Evolutionary conservation across 768 basidiomycete genomes (phyloP).

Genomic region (Serendipita sp.): DNA sequence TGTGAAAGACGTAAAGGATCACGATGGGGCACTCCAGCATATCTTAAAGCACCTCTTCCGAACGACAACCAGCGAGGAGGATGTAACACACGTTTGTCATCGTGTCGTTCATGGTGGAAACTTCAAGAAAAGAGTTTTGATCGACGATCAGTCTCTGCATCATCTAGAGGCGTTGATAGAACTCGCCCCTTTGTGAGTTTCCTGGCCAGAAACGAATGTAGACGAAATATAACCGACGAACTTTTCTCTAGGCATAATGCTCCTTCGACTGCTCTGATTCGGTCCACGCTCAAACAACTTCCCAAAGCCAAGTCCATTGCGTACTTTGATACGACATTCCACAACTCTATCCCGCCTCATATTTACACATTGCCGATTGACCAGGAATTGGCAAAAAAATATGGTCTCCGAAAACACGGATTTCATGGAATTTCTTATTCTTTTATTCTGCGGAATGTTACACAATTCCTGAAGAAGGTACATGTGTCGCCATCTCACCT

Average conservation of each 20-base stretch:
- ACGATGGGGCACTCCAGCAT: conserved; percentile 44
- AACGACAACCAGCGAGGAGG: conserved; percentile 17
- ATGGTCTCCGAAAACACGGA: conserved; percentile 75
- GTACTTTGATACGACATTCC: conserved; percentile 81
- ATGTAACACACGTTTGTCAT: conserved; percentile 48
- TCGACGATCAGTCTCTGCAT: conserved; percentile 51
- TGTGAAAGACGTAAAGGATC: conserved; percentile 32
- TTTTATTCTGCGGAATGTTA: conserved; percentile 50
- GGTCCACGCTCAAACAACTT: conserved; percentile 42
- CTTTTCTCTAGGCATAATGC: conserved; percentile 37
- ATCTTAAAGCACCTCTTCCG: conserved; percentile 35
- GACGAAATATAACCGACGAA: conserved; percentile 12
- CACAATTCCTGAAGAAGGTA: conserved; percentile 42
- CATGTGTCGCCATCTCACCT: background rate
- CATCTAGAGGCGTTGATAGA: conserved; percentile 62
- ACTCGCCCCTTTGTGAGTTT: conserved; percentile 59
- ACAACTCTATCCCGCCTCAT: conserved; percentile 56
- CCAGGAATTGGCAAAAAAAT: conserved; percentile 39
- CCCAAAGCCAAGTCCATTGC: conserved; percentile 60
- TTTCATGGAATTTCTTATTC: conserved; percentile 76
- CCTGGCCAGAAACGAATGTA: background rate
- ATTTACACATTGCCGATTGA: conserved; percentile 69
- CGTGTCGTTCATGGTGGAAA: conserved; percentile 81
- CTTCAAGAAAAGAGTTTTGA: conserved; percentile 50
- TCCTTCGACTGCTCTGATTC: conserved; percentile 42